Conservation (phyloP, 1,284 basidiomycete species). For the Sphagnurus paluster region DNA sequence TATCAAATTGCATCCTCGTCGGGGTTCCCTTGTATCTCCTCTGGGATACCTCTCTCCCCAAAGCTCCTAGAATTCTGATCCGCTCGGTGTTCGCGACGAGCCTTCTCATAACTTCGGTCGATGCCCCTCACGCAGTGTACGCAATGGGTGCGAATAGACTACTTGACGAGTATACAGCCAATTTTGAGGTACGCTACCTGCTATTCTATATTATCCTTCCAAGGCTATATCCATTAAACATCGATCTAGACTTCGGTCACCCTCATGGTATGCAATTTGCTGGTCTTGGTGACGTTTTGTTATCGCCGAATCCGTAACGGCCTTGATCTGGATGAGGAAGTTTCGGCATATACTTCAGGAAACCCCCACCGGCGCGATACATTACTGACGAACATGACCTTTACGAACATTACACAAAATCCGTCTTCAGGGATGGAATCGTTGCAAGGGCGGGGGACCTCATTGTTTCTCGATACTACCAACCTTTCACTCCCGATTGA, state of each 20-base stretch:
- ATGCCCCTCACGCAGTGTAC: conserved; percentile 12
- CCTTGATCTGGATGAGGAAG: conserved; percentile 11
- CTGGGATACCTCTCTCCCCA: conserved; percentile 14
- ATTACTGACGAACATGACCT: not conserved
- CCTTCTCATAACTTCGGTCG: conserved; percentile 13
- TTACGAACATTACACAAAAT: conserved; percentile 5
- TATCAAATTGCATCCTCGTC: conserved; percentile 16
- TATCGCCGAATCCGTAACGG: conserved; percentile 17
- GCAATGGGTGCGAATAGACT: conserved; percentile 5
- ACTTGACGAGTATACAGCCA: conserved; percentile 16
- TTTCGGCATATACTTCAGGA: conserved; percentile 7
- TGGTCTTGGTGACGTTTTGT: conserved; percentile 19
- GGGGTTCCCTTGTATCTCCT: conserved; percentile 13
- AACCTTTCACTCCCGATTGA: too few species aligned
- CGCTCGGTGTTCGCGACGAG: conserved; percentile 17
- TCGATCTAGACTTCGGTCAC: conserved; percentile 15
- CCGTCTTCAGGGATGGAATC: not conserved
- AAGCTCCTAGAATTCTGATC: conserved; percentile 15
- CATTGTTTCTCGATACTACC: conserved; percentile 14
- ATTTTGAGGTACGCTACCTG: conserved; percentile 17
- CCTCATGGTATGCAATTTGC: conserved; percentile 19
- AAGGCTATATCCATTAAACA: not conserved
- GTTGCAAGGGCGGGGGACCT: conserved; percentile 10
- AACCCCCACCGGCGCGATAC: not conserved
- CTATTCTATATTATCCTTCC: not conserved